Base-by-base conservation (phyloP, 495 filamentous ascomycete genomes). In the Ascobolus immersus region DNA sequence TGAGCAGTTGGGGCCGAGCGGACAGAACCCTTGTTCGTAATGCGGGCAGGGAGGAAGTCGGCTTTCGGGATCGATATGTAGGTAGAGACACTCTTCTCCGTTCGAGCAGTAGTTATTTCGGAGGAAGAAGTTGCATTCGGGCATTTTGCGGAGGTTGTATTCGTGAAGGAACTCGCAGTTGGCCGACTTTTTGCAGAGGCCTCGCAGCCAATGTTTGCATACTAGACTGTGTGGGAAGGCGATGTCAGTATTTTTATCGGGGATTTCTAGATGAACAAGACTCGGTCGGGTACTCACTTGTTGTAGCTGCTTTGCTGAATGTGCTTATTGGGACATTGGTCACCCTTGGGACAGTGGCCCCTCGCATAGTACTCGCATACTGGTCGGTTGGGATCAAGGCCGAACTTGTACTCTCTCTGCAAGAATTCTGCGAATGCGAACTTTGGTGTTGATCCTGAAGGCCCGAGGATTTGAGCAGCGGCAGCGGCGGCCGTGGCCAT, bases 121-220 rank as follows among this genome's bases (percentile, higher is more conserved):
- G 11, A 76, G 67, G 44, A 78, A 86, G 46, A 79, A 80, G 48
- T 80, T 86, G 58, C 86, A 96, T 55, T 93, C 86, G 29, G 82
- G 79, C 84, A 91, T 89, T 55, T 81, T 77, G 31, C 86, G 73
- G 43, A 96, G 67, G 61, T 96, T 93, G 62, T 89, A 96, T 57
- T 92, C 84, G 58, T 96, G 86, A 37, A 92, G 60, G 49, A 91
- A 96, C 56, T 93, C 86, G 65, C 86, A 96, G 36, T 66, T 65
- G 39, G 86, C 66, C 22, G 84, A 89, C 53, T 94, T 94, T 52
- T 94, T 96, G 62, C 86, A 96, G 17, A 96, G 71, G 0, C 79
- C 81, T 43, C 89, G 76, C 41, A 94, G 69, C 70, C 89, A 96
- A 65, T 94, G 86, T 57, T 96, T 96, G 69, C 86, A 96, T 36